These are phyloP conservation scores for Ceraceosorus bombacis DNA, from an alignment of 1,284 basidiomycete species.

Conservation along the genomic window DNA sequence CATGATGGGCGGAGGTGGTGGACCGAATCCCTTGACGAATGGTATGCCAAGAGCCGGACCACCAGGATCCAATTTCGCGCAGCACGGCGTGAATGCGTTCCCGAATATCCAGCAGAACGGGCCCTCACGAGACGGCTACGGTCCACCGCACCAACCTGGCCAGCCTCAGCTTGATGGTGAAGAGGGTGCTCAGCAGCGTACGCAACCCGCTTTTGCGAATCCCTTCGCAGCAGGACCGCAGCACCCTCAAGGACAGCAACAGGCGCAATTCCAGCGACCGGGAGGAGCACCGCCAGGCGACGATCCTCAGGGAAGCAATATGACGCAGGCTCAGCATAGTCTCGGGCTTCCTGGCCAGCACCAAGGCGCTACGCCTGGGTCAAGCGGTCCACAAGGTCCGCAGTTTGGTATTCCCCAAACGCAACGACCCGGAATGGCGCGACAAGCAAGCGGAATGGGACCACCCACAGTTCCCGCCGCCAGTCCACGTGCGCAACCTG, in stretches of 20 bases:
- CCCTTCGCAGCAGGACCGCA: slow-evolving; percentile 6
- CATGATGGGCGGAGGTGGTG: slow-evolving; percentile 25
- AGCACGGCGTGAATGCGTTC: not conserved
- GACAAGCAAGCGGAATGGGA: slow-evolving; percentile 24
- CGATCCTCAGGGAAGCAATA: not conserved
- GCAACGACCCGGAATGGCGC: not conserved
- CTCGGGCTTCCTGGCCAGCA: not conserved
- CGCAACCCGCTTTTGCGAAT: slow-evolving; percentile 10
- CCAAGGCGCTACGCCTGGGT: not conserved
- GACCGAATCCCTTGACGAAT: slow-evolving; percentile 1
- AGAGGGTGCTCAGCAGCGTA: not conserved
- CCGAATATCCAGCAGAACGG: not conserved
- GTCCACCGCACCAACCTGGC: slow-evolving; percentile 14
- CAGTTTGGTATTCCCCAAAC: not conserved
- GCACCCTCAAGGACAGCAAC: not conserved
- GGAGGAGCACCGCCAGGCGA: slow-evolving; percentile 1
- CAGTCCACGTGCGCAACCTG: slow-evolving; percentile 13
- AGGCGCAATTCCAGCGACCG: not conserved
- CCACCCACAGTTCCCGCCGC: slow-evolving; percentile 17
- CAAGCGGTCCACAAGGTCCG: slow-evolving; percentile 2
- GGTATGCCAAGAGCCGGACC: not conserved
- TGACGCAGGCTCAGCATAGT: not conserved
- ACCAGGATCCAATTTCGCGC: not conserved
- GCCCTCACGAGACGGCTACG: slow-evolving; percentile 12
- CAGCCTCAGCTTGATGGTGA: slow-evolving; percentile 16